phyloP scores from a whole-genome alignment of 1,139 yeast species.

The Hemisphaericaspora xylanilytica region DNA sequence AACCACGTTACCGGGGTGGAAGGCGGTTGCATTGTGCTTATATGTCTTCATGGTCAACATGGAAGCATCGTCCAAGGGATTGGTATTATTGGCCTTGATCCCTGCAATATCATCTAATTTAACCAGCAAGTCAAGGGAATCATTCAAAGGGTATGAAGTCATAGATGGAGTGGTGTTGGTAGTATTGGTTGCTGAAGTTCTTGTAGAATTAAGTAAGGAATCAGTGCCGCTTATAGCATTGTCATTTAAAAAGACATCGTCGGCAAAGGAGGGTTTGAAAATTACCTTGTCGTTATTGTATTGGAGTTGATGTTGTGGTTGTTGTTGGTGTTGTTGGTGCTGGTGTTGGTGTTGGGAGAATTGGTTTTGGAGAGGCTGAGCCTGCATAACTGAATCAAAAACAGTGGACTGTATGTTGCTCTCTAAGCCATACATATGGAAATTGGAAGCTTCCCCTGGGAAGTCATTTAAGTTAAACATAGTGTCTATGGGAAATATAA shows the following conservation, averaged over 20 bases:
- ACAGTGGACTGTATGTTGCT: constrained; percentile 3
- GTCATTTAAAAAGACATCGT: constrained; percentile 5
- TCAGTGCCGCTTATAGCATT: constrained; percentile 2
- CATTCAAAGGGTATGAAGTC: constrained; percentile 4
- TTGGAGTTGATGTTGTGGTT: background rate
- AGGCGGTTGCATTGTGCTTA: background rate
- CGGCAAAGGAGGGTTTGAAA: constrained; percentile 3
- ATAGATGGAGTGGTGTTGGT: constrained; percentile 6
- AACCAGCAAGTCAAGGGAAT: constrained; percentile 4
- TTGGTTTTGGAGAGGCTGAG: constrained; percentile 1
- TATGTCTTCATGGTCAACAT: constrained; percentile 1
- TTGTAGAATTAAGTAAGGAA: constrained; percentile 4
- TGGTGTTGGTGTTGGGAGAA: background rate
- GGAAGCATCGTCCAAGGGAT: background rate
- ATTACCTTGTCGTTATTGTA: constrained; percentile 3
- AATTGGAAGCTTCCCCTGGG: constrained; percentile 4
- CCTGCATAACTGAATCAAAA: background rate
- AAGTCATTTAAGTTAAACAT: constrained; percentile 6
- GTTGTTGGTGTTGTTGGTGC: too few relatives aligned
- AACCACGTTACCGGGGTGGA: background rate
- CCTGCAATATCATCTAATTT: constrained; percentile 5
- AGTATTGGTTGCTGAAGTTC: constrained; percentile 1
- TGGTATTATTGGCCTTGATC: background rate
- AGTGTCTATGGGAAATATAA: background rate
- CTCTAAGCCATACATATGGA: constrained; percentile 4